These are phyloP conservation scores for Rhynchosporium graminicola DNA, from an alignment of 2,329 filamentous ascomycete genomes.

Conservation along the genomic window DNA sequence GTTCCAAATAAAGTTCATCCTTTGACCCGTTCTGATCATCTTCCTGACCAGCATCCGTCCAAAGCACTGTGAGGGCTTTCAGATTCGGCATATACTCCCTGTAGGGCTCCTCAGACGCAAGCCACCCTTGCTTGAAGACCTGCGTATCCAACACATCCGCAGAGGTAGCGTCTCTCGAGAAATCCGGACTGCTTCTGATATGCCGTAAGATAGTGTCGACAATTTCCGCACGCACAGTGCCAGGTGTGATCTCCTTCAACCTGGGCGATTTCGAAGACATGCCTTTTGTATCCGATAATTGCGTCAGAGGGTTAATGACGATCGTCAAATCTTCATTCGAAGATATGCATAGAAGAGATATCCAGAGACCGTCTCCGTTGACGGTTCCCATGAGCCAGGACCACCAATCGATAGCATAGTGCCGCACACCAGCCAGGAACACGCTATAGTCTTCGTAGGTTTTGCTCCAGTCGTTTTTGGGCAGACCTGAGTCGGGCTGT, in stretches of 20 bases:
- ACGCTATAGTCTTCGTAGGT: neutral
- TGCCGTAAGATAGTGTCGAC: constrained; percentile 6
- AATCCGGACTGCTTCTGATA: constrained; percentile 9
- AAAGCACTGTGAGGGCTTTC: constrained; percentile 8
- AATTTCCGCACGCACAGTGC: constrained; percentile 6
- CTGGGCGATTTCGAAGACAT: neutral
- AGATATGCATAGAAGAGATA: constrained; percentile 9
- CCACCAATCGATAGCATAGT: constrained; percentile 19
- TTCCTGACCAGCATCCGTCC: neutral
- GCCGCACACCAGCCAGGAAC: neutral
- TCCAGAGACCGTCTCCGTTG: constrained; percentile 12
- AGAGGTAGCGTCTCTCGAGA: neutral
- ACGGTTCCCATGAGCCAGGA: constrained; percentile 13
- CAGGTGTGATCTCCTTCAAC: constrained; percentile 9
- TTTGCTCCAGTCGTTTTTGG: constrained; percentile 7
- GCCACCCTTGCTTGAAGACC: constrained; percentile 9
- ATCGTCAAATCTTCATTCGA: constrained; percentile 10
- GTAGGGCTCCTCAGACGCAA: constrained; percentile 6
- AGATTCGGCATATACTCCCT: constrained; percentile 14
- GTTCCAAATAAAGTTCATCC: constrained; percentile 1
- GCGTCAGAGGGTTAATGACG: neutral
- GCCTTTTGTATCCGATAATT: no score
- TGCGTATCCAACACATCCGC: constrained; percentile 5
- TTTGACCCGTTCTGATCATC: constrained; percentile 13
- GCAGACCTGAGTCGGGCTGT: neutral